These are phyloP conservation scores for Rhodotorula sp. DNA, from an alignment of 1,284 basidiomycete genomes.

Conservation along the genomic window DNA sequence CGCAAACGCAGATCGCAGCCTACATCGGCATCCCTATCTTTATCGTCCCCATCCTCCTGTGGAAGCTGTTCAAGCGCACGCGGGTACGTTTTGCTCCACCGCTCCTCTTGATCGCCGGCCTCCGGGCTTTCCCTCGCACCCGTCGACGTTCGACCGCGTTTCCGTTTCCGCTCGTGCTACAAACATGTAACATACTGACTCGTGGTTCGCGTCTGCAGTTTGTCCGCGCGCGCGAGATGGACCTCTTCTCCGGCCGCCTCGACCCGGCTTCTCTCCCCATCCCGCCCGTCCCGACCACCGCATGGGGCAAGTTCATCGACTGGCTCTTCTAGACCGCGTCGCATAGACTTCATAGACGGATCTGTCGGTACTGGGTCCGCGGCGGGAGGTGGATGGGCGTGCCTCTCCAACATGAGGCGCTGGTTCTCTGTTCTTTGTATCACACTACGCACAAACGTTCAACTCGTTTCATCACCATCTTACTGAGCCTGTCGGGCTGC, in stretches of 20 bases:
- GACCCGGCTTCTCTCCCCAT: conserved; percentile 19
- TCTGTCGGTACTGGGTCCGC: no score
- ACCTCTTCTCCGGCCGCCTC: conserved; percentile 30
- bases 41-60: conserved; percentile 30
- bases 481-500: no score
- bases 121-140: no score
- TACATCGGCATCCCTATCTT: conserved; percentile 36
- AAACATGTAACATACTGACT: neutral
- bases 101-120: no score
- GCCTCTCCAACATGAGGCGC: neutral
- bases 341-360: no score
- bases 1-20: conserved; percentile 11
- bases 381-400: neutral
- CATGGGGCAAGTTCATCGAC: conserved; percentile 25
- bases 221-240: conserved; percentile 27
- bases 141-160: neutral
- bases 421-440: neutral
- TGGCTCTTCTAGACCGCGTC: conserved; percentile 28
- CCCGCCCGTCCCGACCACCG: conserved; percentile 8
- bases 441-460: conserved; percentile 1
- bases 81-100: neutral
- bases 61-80: conserved; percentile 28
- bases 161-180: neutral
- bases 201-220: neutral
- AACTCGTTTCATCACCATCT: neutral